Percentiles rank a stretch among this genome's conserved stretches.
These are phyloP conservation scores for Mimosa pudica DNA, from an alignment of 306 rosid genomes.

Conservation along the genomic window DNA sequence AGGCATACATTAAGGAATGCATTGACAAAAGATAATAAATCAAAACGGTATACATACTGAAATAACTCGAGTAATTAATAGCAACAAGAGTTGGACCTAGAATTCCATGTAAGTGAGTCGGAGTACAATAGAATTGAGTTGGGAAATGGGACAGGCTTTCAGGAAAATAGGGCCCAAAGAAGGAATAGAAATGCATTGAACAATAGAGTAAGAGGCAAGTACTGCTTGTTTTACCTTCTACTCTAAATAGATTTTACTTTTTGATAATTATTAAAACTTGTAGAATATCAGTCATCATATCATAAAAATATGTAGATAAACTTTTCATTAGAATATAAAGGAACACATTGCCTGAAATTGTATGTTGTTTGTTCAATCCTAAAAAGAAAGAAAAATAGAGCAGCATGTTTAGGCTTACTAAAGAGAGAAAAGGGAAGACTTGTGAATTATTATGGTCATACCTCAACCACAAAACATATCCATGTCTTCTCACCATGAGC, in stretches of 20 bases:
- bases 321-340: neutral
- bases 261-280: neutral
- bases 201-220: neutral
- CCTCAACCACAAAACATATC: constrained; percentile 98
- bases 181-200: neutral
- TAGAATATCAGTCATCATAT: constrained; percentile 2
- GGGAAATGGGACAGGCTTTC: neutral
- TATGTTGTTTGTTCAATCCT: neutral
- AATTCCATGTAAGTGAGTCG: neutral
- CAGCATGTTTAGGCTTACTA: neutral
- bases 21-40: neutral
- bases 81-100: neutral
- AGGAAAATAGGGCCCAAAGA: neutral
- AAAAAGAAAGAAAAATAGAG: neutral
- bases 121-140: neutral
- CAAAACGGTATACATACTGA: neutral
- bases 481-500: constrained; percentile 78
- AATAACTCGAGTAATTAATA: neutral
- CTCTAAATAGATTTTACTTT: neutral
- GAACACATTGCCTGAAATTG: constrained; percentile 12
- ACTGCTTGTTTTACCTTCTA: neutral
- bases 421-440: constrained; percentile 1
- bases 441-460: constrained; percentile 37
- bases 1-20: neutral
- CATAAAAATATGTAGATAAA: neutral